Evolutionary conservation across 352 stramenopile species (phyloP).

Genomic region (Phytophthora constricta): DNA sequence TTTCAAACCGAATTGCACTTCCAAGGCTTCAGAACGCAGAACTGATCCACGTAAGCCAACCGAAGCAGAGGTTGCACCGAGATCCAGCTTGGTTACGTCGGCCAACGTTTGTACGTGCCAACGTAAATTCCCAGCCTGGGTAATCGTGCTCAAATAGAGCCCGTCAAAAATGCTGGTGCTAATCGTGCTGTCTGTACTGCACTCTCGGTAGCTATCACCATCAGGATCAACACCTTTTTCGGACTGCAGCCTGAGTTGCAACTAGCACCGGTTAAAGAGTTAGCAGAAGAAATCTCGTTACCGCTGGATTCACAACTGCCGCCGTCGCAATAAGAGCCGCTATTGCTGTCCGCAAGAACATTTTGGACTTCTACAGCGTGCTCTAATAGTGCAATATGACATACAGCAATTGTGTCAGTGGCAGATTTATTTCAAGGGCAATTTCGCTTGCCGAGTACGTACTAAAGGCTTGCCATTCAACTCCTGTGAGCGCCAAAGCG

Average conservation of each 20-base stretch:
- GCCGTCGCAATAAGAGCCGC: too few species aligned
- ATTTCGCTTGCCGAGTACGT: slow-evolving; percentile 20
- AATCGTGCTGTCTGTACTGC: too few species aligned
- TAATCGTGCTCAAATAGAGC: too few species aligned
- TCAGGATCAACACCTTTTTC: slow-evolving; percentile 7
- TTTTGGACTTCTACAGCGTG: slow-evolving; percentile 21
- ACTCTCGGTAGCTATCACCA: background rate
- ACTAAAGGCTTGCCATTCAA: slow-evolving; percentile 46
- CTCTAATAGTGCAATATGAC: slow-evolving; percentile 12
- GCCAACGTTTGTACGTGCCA: background rate
- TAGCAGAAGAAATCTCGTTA: too few species aligned
- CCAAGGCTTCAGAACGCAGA: background rate
- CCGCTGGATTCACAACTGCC: too few species aligned
- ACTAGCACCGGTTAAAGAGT: too few species aligned
- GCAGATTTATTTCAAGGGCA: too few species aligned
- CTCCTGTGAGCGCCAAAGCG: slow-evolving; percentile 43
- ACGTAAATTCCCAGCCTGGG: background rate
- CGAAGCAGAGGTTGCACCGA: background rate
- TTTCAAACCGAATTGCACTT: slow-evolving; percentile 5
- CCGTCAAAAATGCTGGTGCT: too few species aligned
- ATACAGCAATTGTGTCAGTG: background rate
- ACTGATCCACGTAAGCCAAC: slow-evolving; percentile 19
- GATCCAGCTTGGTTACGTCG: slow-evolving; percentile 1
- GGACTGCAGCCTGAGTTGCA: too few species aligned
- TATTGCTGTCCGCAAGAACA: background rate